Evolutionary conservation across 352 stramenopile species (phyloP), one percentile per base, ranked within the genome.

Genomic region (Hyaloperonospora brassicae): DNA sequence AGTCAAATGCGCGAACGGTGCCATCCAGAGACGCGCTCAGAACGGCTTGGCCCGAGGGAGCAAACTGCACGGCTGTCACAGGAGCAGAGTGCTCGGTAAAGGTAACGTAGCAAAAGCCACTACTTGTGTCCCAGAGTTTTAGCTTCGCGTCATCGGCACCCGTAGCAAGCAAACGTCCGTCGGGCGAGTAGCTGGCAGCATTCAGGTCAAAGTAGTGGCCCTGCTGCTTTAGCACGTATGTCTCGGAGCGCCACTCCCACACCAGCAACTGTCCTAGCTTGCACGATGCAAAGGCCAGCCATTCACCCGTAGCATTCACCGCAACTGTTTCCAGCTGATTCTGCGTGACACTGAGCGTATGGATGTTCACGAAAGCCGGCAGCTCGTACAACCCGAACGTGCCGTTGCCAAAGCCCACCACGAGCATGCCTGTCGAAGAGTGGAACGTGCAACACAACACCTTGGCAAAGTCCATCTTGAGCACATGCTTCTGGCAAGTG

Each of bases 201-300:
- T 97, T 97, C 58, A 99, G 86, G 57, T 97, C 96, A 64, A 99
- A 98, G 50, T 96, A 97, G 79, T 99, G 97, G 44, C 97, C 97
- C 60, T 98, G 95, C 72, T 99, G 97, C 72, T 99, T 99, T 11
- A 99, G 76, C 42, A 99, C 93, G 60, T 99, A 99, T 21, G 95
- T 98, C 82, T 99, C 97, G 0, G 90, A 98, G 54, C 97, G 82
- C 97, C 97, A 99, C 63, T 99, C 97, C 97, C 97, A 99, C 31
- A 99, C 96, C 14, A 99, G 77, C 24, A 99, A 70, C 76, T 99
- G 97, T n/a, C 97, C 95, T n/a, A 98, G 92, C 48, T 95, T 93
- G 36, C 95, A 89, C 52, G 90, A 98, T 12, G 93, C 97, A 52
- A 99, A 96, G 11, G 96, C 97, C 43, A 99, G 76, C 97, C 97